Base-by-base conservation (phyloP, 2,329 filamentous ascomycete species). In the Lachnellula suecica region DNA sequence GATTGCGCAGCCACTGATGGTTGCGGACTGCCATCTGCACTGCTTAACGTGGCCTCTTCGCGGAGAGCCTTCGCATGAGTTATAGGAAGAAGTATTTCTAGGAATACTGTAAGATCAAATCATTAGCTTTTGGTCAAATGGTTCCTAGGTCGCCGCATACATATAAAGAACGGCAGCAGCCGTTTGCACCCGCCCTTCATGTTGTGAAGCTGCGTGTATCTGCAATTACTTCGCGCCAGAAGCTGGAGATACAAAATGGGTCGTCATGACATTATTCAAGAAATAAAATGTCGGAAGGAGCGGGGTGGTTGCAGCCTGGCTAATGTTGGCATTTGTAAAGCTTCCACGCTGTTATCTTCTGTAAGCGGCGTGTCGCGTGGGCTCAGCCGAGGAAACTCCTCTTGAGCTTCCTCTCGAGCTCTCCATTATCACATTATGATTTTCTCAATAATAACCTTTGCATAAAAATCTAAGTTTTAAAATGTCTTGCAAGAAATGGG, bases 131-230 rank as follows among this genome's bases (percentile, higher is more conserved):
- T 48, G 34, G 34, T 25, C 44, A 23, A 31, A 42, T 54, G 20
- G 44, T 15, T 11, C 8, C 20, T 29, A 35, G 23, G 8, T 24
- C 24, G 42, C 42, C 43, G 57, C 65, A 44, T 65, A 69, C 67
- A 53, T 47, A 68, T 55, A 34, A 68, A 59, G 41, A 66, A 60
- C 58, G 65, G 64, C 59, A 65, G 46, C 24, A 67, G 58, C 59
- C 61, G 63, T 55, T 54, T 61, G 38, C 57, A 56, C 47, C 52
- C 56, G 47, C 54, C 47, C 57, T 57, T 69, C 67, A 70, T 70
- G 37, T 38, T 66, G 62, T 49, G 44, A 44, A 54, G 43, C 35
- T 57, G 54, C 51, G 52, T 49, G 52, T 52, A 53, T 47, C 35
- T 49, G 37, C 10, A 48, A 54, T 62, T 59, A 65, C 63, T 61